Percentiles rank a stretch among this genome's conserved stretches.
phyloP scores from a whole-genome alignment of 495 filamentous ascomycete genomes.

The Cladorrhinum samala region DNA sequence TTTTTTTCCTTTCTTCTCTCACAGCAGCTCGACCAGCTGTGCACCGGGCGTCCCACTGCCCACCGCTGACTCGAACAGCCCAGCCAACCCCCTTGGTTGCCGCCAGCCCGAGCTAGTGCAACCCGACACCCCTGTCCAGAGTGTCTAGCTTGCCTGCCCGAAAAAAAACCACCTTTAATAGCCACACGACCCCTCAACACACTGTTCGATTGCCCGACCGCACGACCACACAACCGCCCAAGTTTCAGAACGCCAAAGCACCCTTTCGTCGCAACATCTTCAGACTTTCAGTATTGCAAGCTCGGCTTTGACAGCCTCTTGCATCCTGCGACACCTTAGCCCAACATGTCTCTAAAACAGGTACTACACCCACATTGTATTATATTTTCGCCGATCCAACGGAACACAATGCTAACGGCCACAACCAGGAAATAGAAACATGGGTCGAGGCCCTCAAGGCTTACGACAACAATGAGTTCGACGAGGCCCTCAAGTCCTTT shows the following conservation, averaged over 20 bases:
- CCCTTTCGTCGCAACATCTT: neutral
- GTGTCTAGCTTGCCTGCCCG: slow-evolving; percentile 12
- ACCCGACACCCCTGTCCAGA: neutral
- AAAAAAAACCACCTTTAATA: slow-evolving; percentile 12
- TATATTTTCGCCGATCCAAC: neutral
- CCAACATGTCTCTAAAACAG: slow-evolving; percentile 70
- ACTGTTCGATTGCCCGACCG: slow-evolving; percentile 13
- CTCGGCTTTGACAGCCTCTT: slow-evolving; percentile 16
- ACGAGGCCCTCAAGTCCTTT: slow-evolving; percentile 74
- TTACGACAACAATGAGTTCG: slow-evolving; percentile 97
- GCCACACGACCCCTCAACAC: slow-evolving; percentile 23
- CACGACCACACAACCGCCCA: slow-evolving; percentile 23
- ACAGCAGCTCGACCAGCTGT: no score
- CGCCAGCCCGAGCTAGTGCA: slow-evolving; percentile 19
- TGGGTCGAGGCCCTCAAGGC: slow-evolving; percentile 89
- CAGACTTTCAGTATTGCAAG: slow-evolving; percentile 5
- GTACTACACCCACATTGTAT: slow-evolving; percentile 31
- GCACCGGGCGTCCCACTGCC: no score
- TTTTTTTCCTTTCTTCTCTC: slow-evolving; percentile 3
- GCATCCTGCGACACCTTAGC: slow-evolving; percentile 12
- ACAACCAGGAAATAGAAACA: slow-evolving; percentile 99
- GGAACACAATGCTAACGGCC: slow-evolving; percentile 19
- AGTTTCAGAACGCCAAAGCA: slow-evolving; percentile 12
- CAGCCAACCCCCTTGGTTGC: slow-evolving; percentile 23
- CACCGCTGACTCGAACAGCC: slow-evolving; percentile 23